A percentile compares a stretch with the other conserved stretches of the same genome.
Evolutionary conservation across 1,284 basidiomycete genomes (phyloP).

Genomic region (Somion occarium): DNA sequence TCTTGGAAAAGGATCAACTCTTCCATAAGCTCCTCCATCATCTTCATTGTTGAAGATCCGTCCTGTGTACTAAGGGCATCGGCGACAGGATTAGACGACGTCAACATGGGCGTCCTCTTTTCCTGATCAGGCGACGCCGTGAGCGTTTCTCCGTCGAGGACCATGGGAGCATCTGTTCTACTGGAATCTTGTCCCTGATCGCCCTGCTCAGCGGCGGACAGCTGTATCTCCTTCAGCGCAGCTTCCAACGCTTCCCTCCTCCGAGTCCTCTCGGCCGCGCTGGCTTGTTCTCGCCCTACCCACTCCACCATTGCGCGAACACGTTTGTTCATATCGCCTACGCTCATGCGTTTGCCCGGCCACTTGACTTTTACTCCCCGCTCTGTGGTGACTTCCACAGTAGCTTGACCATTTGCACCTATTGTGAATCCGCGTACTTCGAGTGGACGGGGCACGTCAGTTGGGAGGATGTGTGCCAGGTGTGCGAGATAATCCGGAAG

Average conservation of each 20-base stretch:
- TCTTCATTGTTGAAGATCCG: constrained; percentile 53
- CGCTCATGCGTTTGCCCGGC: constrained; percentile 91
- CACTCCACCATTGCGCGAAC: constrained; percentile 90
- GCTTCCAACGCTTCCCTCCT: constrained; percentile 63
- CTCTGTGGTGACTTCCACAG: constrained; percentile 62
- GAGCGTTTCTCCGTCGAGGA: constrained; percentile 4
- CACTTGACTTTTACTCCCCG: constrained; percentile 91
- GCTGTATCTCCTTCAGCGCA: constrained; percentile 37
- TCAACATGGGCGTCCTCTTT: constrained; percentile 5
- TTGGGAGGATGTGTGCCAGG: constrained; percentile 81
- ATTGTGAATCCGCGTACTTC: constrained; percentile 54
- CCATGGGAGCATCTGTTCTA: constrained; percentile 5
- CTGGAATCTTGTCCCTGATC: constrained; percentile 12
- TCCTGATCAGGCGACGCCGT: constrained; percentile 21
- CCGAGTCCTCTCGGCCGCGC: constrained; percentile 67
- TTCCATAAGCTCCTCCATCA: constrained; percentile 86
- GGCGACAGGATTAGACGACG: neutral
- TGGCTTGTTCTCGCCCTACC: constrained; percentile 81
- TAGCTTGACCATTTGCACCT: constrained; percentile 33
- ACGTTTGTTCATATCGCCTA: constrained; percentile 96
- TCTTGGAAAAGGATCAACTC: constrained; percentile 87
- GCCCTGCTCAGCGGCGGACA: constrained; percentile 7
- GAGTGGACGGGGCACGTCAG: constrained; percentile 68
- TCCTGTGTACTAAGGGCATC: constrained; percentile 14
- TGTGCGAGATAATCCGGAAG: constrained; percentile 93